phyloP scores from a whole-genome alignment of 164 flowering plant genomes.

The Vitis rotundifolia region DNA sequence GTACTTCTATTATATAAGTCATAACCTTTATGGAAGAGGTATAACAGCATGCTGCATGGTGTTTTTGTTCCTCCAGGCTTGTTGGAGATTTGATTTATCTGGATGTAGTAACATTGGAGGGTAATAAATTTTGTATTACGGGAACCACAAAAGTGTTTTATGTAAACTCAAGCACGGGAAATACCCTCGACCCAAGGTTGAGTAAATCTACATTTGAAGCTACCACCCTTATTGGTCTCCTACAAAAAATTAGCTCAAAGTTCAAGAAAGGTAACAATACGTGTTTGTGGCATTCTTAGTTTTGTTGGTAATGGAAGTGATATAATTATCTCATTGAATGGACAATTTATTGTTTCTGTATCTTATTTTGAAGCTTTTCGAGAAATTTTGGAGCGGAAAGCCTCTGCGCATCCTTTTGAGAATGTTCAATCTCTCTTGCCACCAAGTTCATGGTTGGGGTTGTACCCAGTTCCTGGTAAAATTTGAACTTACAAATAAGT shows the following conservation, averaged over 20 bases:
- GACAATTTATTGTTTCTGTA: conserved; percentile 7
- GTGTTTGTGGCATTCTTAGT: neutral
- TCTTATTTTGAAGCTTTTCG: conserved; percentile 67
- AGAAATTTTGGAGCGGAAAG: conserved; percentile 83
- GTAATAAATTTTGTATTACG: conserved; percentile 73
- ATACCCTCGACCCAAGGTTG: conserved; percentile 71
- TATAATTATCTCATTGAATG: neutral
- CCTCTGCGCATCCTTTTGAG: conserved; percentile 95
- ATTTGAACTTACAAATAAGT: neutral
- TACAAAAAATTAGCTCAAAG: conserved; percentile 87
- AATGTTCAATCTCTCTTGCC: conserved; percentile 88
- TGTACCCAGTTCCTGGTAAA: conserved; percentile 83
- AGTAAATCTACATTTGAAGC: conserved; percentile 69
- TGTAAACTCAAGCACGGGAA: conserved; percentile 80
- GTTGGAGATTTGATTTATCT: conserved; percentile 93
- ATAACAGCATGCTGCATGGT: neutral
- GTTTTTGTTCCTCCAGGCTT: conserved; percentile 57
- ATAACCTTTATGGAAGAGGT: neutral
- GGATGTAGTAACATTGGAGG: conserved; percentile 86
- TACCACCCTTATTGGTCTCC: conserved; percentile 79
- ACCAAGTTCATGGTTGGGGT: conserved; percentile 91
- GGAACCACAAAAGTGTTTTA: conserved; percentile 86
- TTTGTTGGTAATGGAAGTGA: neutral
- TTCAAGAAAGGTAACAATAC: conserved; percentile 80
- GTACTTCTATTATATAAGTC: too few species aligned